Base-by-base conservation (phyloP, 352 stramenopile genomes). In the Aphanomyces cochlioides region DNA sequence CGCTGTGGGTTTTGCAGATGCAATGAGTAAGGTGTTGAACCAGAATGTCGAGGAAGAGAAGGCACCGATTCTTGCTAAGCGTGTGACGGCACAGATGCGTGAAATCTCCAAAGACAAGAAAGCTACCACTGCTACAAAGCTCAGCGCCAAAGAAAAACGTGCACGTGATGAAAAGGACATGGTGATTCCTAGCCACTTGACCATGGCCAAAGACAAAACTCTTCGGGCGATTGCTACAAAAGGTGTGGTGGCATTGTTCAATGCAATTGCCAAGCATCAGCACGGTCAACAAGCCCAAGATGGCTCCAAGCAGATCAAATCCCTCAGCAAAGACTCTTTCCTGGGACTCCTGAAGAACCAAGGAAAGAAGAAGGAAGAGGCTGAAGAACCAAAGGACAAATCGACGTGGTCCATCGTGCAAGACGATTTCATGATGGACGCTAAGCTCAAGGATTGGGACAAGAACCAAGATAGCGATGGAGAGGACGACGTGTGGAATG, bases 371-470 rank as follows among this genome's bases (percentile, higher is more conserved):
- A 50, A 70, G 13, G 56, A 38, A 69, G 5, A 56, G 17, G 63
- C 19, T 40, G 56, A 67, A 7, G 48, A 69, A 13, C 40, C 74
- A 15, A 45, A 63, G 15, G 53, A 75, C 63, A 90, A 89, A 78
- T 88, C 76, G 64, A 80, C 79, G 56, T 93, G 85, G 85, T 88
- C 84, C 6, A 82, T 93, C n/a, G 79, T 93, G 21, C 83, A 92
- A 72, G 86, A 93, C 71, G 82, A 92, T 66, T 93, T 87, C 66
- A 91, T 93, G 83, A 93, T 93, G 86, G 82, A 76, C 56, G 86
- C 86, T 38, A 93, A 93, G 77, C 76, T 92, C 36, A 93, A 92
- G 75, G 86, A 93, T 78, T 93, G 84, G 83, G 72, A 71, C 13
- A 83, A 85, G 34, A 81, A 88, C 39, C 28, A 28, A 28, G 84